Base-by-base conservation (phyloP, 164 flowering plant genomes). In the Protea cynaroides region DNA sequence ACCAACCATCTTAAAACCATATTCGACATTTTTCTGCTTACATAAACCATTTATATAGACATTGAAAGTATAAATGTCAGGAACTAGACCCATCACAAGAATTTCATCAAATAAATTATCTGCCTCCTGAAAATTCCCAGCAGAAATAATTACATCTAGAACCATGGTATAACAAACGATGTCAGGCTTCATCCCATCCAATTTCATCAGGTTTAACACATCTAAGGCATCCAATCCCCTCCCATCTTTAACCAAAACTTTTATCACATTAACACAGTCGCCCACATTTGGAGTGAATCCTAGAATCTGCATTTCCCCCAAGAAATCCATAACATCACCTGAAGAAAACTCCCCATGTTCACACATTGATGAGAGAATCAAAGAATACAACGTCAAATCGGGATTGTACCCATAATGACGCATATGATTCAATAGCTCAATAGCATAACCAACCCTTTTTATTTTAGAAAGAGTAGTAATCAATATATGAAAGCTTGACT, bases 81-180 rank as follows among this genome's bases (percentile, higher is more conserved):
- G 98, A 65, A 81, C 79, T 63, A 89, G 68, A 55, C 98, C 96
- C 70, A 82, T 56, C 15, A 90, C 75, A 61, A 89, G 86, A 79
- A 92, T 71, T 75, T 89, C 96, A 67, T 92, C 96, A 49, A 88
- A 89, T 78, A 92, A 17, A 25, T 84, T 70, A 25, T 83, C 93
- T 21, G 80, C 92, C 22, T 55, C 72, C 43, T 43, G 64, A 74
- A 71, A 88, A 17, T 85, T 76, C 51, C 76, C 82, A 3, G 56
- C 69, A 0, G 24, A 57, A 0, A 85, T 52, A 34, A 88, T 34
- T 34, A 85, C 93, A 43, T 74, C 64, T 29, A 92, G 61, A 40
- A 83, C 84, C 79, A 75, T 70, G 14, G 80, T 88, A 56, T 88
- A 89, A 70, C 82, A 78, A 61, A 69, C 62, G 59, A 79, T 70